Percentiles rank a stretch among this genome's conserved stretches.
These are phyloP conservation scores for Puccinia hordei DNA, from an alignment of 1,284 basidiomycete genomes.

Conservation along the genomic window DNA sequence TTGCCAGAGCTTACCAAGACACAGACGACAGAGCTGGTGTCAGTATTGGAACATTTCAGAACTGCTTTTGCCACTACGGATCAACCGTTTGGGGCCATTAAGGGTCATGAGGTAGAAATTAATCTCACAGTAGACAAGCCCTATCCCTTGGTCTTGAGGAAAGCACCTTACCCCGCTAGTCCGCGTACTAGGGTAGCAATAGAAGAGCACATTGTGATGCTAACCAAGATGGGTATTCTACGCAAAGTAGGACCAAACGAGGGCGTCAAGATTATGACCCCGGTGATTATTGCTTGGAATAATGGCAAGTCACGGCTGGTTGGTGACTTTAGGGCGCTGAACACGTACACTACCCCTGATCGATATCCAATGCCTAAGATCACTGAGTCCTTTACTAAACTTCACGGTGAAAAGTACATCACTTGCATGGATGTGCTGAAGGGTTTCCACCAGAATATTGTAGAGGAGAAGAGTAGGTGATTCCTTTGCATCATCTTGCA, in stretches of 20 bases:
- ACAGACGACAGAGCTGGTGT: no score
- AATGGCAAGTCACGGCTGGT: no score
- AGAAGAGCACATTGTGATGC: neutral
- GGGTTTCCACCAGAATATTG: slow-evolving; percentile 24
- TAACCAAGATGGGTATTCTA: neutral
- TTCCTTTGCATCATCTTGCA: neutral
- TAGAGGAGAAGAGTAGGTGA: neutral
- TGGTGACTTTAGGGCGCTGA: no score
- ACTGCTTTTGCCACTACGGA: neutral
- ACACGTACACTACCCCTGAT: no score
- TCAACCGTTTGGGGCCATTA: slow-evolving; percentile 17
- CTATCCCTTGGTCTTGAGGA: neutral
- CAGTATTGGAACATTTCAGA: no score
- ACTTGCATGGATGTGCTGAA: slow-evolving; percentile 24
- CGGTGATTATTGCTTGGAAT: slow-evolving; percentile 13
- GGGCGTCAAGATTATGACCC: slow-evolving; percentile 6
- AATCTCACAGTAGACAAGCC: neutral
- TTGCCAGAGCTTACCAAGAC: no score
- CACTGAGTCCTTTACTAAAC: neutral
- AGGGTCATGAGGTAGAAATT: slow-evolving; percentile 6
- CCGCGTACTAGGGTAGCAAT: neutral
- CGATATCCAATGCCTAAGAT: no score
- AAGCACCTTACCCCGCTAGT: slow-evolving; percentile 11
- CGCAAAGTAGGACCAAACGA: slow-evolving; percentile 22
- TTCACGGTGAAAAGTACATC: neutral